phyloP scores from a whole-genome alignment of 345 rosid genomes.

The Eucalyptus pauciflora region DNA sequence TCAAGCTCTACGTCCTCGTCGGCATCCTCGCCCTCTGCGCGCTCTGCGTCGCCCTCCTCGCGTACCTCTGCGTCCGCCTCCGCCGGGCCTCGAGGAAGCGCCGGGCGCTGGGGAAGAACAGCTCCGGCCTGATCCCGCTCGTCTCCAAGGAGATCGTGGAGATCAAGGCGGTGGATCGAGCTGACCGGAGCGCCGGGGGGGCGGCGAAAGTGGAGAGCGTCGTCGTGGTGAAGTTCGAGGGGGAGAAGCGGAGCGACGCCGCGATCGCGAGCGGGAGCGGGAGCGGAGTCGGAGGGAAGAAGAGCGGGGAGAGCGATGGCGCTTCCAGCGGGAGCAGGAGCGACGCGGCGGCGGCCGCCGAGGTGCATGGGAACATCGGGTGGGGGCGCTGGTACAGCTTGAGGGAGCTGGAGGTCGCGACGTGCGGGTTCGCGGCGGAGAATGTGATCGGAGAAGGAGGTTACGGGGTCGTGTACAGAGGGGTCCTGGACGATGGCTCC shows the following conservation, averaged over 20 bases:
- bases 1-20: conserved; percentile 49
- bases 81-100: conserved; percentile 41
- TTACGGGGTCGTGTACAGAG: conserved; percentile 80
- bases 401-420: conserved; percentile 80
- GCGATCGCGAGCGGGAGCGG: not conserved
- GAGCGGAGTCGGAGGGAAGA: not conserved
- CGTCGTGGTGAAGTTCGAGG: not conserved
- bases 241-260: not conserved
- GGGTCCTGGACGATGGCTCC: conserved; percentile 61
- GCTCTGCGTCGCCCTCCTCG: conserved; percentile 18
- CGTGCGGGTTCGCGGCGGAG: conserved; percentile 68
- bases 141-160: conserved; percentile 67
- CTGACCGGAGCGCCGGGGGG: not conserved
- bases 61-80: conserved; percentile 31
- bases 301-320: conserved; percentile 24
- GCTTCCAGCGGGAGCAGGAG: conserved; percentile 38
- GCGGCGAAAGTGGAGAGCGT: not conserved
- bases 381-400: conserved; percentile 94
- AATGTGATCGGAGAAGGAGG: conserved; percentile 94
- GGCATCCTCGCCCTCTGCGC: conserved; percentile 25
- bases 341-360: conserved; percentile 25
- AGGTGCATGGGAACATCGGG: conserved; percentile 45
- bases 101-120: conserved; percentile 47
- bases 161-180: conserved; percentile 38
- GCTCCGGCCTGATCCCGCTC: conserved; percentile 62